Conservation (phyloP, 2,329 filamentous ascomycete genomes). For the Claviceps africana region DNA sequence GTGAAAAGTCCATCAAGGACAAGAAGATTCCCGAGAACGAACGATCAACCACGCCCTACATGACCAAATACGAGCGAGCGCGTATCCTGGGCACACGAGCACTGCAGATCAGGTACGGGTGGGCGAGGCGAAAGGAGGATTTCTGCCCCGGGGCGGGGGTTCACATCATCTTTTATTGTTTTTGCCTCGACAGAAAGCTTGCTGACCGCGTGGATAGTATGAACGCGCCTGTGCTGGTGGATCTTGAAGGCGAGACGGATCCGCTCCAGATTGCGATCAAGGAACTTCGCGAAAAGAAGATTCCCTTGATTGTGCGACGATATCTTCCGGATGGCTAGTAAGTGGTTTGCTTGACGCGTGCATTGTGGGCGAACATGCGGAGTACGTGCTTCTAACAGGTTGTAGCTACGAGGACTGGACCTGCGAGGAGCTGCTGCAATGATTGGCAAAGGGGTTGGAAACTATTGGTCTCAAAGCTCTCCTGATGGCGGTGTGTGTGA, state of each 20-base stretch:
- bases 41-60: slow-evolving; percentile 87
- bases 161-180: slow-evolving; percentile 1
- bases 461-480: slow-evolving; percentile 6
- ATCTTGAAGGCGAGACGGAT: slow-evolving; percentile 94
- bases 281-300: slow-evolving; percentile 96
- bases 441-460: slow-evolving; percentile 10
- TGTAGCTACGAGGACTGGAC: slow-evolving; percentile 97
- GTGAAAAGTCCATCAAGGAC: slow-evolving; percentile 48
- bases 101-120: slow-evolving; percentile 81
- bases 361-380: no score
- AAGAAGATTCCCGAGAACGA: slow-evolving; percentile 87
- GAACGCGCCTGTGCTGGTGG: slow-evolving; percentile 93
- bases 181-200: not conserved
- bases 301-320: slow-evolving; percentile 83
- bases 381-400: slow-evolving; percentile 6
- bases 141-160: slow-evolving; percentile 1
- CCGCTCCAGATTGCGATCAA: slow-evolving; percentile 95
- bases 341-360: slow-evolving; percentile 25
- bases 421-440: slow-evolving; percentile 79
- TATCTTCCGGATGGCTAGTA: slow-evolving; percentile 96
- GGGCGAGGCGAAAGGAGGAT: no score
- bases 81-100: slow-evolving; percentile 87
- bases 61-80: slow-evolving; percentile 98
- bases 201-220: slow-evolving; percentile 43
- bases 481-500: slow-evolving; percentile 6